Percentiles rank a stretch among this genome's conserved stretches.
Conservation (phyloP, 495 filamentous ascomycete species). For the Talaromyces nanjingensis region DNA sequence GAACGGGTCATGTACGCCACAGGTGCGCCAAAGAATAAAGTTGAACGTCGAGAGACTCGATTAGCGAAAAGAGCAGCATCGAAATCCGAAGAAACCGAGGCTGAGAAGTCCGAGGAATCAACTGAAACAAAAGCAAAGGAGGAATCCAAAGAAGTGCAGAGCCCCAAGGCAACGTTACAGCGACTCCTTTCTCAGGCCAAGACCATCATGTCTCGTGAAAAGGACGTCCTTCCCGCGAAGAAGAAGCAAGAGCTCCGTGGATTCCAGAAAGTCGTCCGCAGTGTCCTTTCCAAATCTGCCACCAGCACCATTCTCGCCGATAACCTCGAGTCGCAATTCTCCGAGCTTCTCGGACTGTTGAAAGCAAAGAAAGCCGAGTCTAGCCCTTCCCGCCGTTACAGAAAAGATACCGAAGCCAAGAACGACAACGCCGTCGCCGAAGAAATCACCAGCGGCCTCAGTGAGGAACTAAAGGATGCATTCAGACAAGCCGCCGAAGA, state of each 20-base stretch:
- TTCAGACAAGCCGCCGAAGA: slow-evolving; percentile 34
- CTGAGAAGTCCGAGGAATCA: slow-evolving; percentile 16
- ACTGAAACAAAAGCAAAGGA: slow-evolving; percentile 16
- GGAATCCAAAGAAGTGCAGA: slow-evolving; percentile 21
- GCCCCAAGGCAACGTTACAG: slow-evolving; percentile 40
- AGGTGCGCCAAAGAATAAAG: slow-evolving; percentile 58
- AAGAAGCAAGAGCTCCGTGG: slow-evolving; percentile 55
- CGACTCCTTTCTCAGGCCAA: slow-evolving; percentile 48
- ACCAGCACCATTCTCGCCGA: slow-evolving; percentile 36
- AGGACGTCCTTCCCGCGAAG: slow-evolving; percentile 47
- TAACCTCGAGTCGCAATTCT: slow-evolving; percentile 47
- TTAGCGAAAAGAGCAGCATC: slow-evolving; percentile 19
- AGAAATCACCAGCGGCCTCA: slow-evolving; percentile 13
- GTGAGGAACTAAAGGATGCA: slow-evolving; percentile 33
- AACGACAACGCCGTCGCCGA: slow-evolving; percentile 12
- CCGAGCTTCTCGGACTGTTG: slow-evolving; percentile 34
- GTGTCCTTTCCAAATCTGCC: slow-evolving; percentile 44
- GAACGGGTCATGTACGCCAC: slow-evolving; percentile 84
- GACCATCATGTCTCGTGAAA: slow-evolving; percentile 40
- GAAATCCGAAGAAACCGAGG: slow-evolving; percentile 19
- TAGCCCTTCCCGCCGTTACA: slow-evolving; percentile 1
- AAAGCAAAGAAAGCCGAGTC: slow-evolving; percentile 30
- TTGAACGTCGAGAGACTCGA: slow-evolving; percentile 37
- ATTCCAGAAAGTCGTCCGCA: slow-evolving; percentile 47
- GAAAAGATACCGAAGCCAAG: slow-evolving; percentile 19